Evolutionary conservation across 371 early-diverging fungal genomes (phyloP).

Genomic region (Mucor plumbeus): DNA sequence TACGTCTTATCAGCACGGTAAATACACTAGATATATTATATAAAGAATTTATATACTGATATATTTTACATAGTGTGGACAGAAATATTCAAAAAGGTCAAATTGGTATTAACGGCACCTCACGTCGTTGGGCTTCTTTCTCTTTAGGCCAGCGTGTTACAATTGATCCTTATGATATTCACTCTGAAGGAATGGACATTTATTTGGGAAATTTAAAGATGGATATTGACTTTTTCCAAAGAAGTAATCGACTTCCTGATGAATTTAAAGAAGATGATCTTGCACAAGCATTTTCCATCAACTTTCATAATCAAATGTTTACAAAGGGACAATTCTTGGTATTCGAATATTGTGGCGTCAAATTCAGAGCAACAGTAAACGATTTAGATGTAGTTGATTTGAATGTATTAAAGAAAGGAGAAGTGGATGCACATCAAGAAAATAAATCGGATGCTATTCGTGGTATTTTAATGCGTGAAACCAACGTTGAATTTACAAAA

Average conservation of each 20-base stretch:
- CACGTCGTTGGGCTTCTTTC: slow-evolving; percentile 88
- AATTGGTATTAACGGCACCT: slow-evolving; percentile 78
- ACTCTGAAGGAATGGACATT: slow-evolving; percentile 55
- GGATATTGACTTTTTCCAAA: slow-evolving; percentile 69
- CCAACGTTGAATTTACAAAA: slow-evolving; percentile 73
- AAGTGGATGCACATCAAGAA: slow-evolving; percentile 40
- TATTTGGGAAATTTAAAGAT: slow-evolving; percentile 76
- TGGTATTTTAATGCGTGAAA: slow-evolving; percentile 81
- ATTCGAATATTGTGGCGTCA: slow-evolving; percentile 84
- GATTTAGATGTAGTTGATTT: slow-evolving; percentile 69
- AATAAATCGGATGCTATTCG: slow-evolving; percentile 34
- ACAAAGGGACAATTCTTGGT: slow-evolving; percentile 71
- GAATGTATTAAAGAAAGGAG: slow-evolving; percentile 59
- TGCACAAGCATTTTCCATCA: slow-evolving; percentile 63
- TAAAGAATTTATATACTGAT: not conserved
- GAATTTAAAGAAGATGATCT: slow-evolving; percentile 78
- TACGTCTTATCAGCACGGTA: slow-evolving; percentile 84
- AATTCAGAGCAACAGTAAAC: slow-evolving; percentile 63
- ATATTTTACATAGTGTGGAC: slow-evolving; percentile 50
- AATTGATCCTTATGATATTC: slow-evolving; percentile 79
- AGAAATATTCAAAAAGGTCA: slow-evolving; percentile 63
- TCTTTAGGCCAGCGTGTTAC: slow-evolving; percentile 82
- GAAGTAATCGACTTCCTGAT: slow-evolving; percentile 59
- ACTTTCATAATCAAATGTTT: slow-evolving; percentile 81
- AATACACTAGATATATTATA: not conserved